A percentile compares a stretch with the other conserved stretches of the same genome.
phyloP scores from a whole-genome alignment of 1,139 yeast species.

The Suzukiozyma palmioleophila region DNA sequence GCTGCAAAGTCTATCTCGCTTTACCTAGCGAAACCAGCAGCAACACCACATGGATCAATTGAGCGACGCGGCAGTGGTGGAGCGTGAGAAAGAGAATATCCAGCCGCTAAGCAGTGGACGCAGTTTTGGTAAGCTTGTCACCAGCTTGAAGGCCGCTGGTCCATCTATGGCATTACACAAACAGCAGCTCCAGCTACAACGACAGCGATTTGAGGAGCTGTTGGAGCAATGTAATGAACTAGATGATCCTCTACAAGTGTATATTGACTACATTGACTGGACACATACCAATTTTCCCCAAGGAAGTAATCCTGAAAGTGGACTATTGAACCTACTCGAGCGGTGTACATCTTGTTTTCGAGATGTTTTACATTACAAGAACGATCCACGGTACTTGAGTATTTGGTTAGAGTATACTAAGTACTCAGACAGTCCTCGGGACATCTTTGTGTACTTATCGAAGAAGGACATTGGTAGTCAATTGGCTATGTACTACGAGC shows the following conservation, averaged over 20 bases:
- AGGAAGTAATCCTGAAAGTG: conserved; percentile 65
- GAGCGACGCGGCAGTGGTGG: conserved; percentile 50
- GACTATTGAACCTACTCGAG: conserved; percentile 63
- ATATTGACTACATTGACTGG: conserved; percentile 72
- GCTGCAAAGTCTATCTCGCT: neutral
- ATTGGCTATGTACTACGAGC: conserved; percentile 74
- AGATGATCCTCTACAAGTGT: conserved; percentile 81
- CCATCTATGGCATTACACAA: conserved; percentile 16
- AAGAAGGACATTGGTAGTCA: conserved; percentile 68
- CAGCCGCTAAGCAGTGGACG: conserved; percentile 68
- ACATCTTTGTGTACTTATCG: conserved; percentile 68
- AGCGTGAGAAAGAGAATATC: conserved; percentile 77
- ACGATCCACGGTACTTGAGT: conserved; percentile 75
- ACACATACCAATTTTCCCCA: conserved; percentile 61
- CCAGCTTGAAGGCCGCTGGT: conserved; percentile 28
- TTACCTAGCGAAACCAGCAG: neutral
- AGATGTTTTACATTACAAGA: conserved; percentile 62
- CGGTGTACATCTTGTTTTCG: conserved; percentile 67
- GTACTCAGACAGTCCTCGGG: conserved; percentile 67
- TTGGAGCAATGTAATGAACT: conserved; percentile 48
- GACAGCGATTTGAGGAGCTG: conserved; percentile 41
- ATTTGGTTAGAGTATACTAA: conserved; percentile 78
- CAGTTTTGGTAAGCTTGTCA: conserved; percentile 56
- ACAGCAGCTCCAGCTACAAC: conserved; percentile 25
- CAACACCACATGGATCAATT: conserved; percentile 4